A percentile compares a stretch with the other conserved stretches of the same genome.
Conservation (phyloP, 2,329 filamentous ascomycete genomes). For the Phialophora expanda region DNA sequence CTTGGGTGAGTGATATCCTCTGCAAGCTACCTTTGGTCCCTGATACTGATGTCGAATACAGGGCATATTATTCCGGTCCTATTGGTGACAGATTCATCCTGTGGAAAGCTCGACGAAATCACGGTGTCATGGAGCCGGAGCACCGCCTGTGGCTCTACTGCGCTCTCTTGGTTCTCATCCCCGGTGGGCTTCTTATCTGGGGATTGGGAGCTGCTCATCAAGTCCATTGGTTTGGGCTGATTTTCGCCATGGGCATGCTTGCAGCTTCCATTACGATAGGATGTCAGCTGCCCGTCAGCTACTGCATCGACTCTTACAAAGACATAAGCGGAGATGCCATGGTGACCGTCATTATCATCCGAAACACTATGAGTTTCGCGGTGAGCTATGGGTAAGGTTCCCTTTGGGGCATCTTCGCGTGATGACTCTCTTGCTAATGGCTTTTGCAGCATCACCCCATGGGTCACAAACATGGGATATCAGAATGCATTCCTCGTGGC, state of each 20-base stretch:
- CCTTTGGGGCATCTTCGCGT: neutral
- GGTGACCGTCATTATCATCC: conserved; percentile 56
- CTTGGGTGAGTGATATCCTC: conserved; percentile 11
- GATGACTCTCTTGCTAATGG: neutral
- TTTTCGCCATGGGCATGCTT: conserved; percentile 57
- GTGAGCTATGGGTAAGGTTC: conserved; percentile 50
- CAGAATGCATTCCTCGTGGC: conserved; percentile 54
- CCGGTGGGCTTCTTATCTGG: conserved; percentile 55
- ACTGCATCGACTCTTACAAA: conserved; percentile 57
- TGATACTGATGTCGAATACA: neutral
- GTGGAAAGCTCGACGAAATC: conserved; percentile 33
- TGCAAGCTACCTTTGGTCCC: neutral
- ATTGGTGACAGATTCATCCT: conserved; percentile 39
- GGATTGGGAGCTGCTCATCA: conserved; percentile 57
- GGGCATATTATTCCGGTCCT: conserved; percentile 29
- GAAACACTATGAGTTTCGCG: conserved; percentile 59
- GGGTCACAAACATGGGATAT: conserved; percentile 50
- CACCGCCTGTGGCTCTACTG: conserved; percentile 39
- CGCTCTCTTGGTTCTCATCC: conserved; percentile 51
- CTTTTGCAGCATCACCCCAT: conserved; percentile 56
- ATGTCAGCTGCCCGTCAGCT: conserved; percentile 52
- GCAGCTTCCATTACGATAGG: conserved; percentile 53
- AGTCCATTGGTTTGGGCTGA: conserved; percentile 57
- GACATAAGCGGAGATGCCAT: conserved; percentile 57
- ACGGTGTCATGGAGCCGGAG: conserved; percentile 41